phyloP scores from a whole-genome alignment of 306 rosid species.

The Canavalia ensiformis region DNA sequence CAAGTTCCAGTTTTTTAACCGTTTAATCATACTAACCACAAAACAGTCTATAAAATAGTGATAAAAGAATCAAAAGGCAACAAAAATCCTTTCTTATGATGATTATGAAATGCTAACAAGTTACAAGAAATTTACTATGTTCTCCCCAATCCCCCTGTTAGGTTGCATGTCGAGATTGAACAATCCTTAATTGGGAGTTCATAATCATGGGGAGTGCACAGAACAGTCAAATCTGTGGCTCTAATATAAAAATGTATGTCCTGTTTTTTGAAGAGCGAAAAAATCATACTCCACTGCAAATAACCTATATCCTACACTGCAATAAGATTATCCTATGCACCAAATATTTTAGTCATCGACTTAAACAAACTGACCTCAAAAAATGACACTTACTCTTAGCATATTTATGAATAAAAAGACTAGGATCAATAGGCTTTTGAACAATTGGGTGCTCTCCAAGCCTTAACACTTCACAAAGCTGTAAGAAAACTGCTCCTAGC shows the following conservation, averaged over 20 bases:
- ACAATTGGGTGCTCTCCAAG: constrained; percentile 75
- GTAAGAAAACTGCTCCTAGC: constrained; percentile 83
- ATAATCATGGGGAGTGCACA: not conserved
- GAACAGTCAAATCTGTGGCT: not conserved
- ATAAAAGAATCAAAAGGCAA: not conserved
- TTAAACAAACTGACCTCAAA: constrained; percentile 29
- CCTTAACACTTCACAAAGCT: constrained; percentile 79
- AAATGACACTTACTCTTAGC: constrained; percentile 65
- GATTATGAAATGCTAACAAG: not conserved
- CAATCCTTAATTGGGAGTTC: not conserved
- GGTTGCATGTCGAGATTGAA: constrained; percentile 9
- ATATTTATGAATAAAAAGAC: constrained; percentile 73
- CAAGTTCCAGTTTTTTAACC: not conserved
- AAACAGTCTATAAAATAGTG: not conserved
- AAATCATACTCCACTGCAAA: not conserved
- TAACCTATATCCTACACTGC: constrained; percentile 24
- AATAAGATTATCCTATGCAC: constrained; percentile 20
- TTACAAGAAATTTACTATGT: not conserved
- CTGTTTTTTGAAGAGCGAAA: constrained; percentile 3
- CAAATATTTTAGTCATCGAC: constrained; percentile 11
- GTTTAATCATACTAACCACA: not conserved
- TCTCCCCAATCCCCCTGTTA: not conserved
- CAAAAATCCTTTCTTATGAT: not conserved
- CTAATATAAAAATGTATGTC: constrained; percentile 8
- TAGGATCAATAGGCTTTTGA: constrained; percentile 83